phyloP scores from a whole-genome alignment of 2,329 filamentous ascomycete species.

The Cladosporium cucumerinum region DNA sequence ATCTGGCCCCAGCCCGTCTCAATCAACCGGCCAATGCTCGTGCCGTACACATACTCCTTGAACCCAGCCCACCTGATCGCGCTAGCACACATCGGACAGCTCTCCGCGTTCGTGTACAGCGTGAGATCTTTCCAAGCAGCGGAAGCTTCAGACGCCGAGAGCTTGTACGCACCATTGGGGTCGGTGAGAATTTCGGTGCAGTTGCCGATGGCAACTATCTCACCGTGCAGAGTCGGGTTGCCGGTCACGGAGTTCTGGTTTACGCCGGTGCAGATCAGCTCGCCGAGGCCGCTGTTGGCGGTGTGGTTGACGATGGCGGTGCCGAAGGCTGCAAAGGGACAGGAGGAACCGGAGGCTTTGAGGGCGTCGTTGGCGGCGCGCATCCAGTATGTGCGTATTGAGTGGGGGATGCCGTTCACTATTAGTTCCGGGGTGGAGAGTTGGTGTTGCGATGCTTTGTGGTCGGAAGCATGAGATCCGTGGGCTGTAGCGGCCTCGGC shows the following conservation, averaged over 20 bases:
- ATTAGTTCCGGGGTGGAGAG: neutral
- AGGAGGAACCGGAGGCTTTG: constrained; percentile 43
- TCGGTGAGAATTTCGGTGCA: constrained; percentile 50
- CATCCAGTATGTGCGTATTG: constrained; percentile 47
- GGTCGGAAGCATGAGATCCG: neutral
- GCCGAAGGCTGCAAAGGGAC: constrained; percentile 49
- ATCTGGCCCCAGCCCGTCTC: constrained; percentile 53
- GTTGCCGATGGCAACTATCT: constrained; percentile 55
- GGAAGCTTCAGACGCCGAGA: constrained; percentile 41
- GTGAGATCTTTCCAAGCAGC: constrained; percentile 47
- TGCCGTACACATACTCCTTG: constrained; percentile 55
- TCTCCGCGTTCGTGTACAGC: constrained; percentile 57
- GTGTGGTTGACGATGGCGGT: constrained; percentile 57
- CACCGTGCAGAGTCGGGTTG: constrained; percentile 54
- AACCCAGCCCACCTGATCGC: constrained; percentile 57
- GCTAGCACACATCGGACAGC: constrained; percentile 57
- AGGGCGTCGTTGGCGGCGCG: constrained; percentile 48
- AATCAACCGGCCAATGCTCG: constrained; percentile 47
- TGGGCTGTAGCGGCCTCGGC: neutral
- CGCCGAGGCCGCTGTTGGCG: constrained; percentile 37
- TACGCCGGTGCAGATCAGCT: constrained; percentile 41
- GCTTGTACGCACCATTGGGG: constrained; percentile 43
- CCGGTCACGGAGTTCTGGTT: constrained; percentile 46
- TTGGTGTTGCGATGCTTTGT: neutral
- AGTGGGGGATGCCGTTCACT: neutral